These are phyloP conservation scores for Leucogyrophana mollusca DNA, from an alignment of 768 basidiomycete species.

Conservation along the genomic window DNA sequence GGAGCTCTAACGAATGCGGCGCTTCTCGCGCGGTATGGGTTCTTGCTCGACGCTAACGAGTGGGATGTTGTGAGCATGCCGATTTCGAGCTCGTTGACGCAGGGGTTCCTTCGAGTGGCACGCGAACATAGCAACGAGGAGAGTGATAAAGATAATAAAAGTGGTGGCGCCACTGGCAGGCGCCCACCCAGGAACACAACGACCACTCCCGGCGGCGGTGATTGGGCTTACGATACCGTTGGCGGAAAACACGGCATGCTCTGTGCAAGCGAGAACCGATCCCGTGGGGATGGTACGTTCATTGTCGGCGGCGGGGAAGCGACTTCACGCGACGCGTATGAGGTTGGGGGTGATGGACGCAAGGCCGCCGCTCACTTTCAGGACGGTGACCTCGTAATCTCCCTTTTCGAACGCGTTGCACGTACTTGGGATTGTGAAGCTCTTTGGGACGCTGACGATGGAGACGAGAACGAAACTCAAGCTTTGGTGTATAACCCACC, in stretches of 20 bases:
- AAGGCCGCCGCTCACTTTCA: not conserved
- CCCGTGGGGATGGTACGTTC: not conserved
- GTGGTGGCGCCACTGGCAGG: not conserved
- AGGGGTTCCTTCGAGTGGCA: constrained; percentile 12
- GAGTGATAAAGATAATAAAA: not conserved
- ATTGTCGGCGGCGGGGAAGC: constrained; percentile 4
- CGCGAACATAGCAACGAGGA: not conserved
- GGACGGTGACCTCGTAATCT: constrained; percentile 10
- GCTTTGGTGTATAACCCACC: not conserved
- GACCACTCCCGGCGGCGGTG: constrained; percentile 12
- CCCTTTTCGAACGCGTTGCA: constrained; percentile 18
- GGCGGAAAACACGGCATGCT: too few relatives aligned
- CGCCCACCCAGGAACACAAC: too few relatives aligned
- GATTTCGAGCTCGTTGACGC: constrained; percentile 19
- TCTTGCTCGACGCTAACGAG: constrained; percentile 71
- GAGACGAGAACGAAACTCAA: not conserved
- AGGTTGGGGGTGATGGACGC: too few relatives aligned
- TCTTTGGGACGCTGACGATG: constrained; percentile 24
- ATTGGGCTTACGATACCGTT: constrained; percentile 2
- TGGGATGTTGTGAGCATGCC: constrained; percentile 48
- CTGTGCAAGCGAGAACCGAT: too few relatives aligned
- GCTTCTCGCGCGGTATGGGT: constrained; percentile 70
- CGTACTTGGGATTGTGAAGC: constrained; percentile 19
- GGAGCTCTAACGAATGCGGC: constrained; percentile 65
- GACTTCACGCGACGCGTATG: not conserved